A percentile compares a stretch with the other conserved stretches of the same genome.
phyloP scores from a whole-genome alignment of 768 basidiomycete species.

The Peribolospora baueri region DNA sequence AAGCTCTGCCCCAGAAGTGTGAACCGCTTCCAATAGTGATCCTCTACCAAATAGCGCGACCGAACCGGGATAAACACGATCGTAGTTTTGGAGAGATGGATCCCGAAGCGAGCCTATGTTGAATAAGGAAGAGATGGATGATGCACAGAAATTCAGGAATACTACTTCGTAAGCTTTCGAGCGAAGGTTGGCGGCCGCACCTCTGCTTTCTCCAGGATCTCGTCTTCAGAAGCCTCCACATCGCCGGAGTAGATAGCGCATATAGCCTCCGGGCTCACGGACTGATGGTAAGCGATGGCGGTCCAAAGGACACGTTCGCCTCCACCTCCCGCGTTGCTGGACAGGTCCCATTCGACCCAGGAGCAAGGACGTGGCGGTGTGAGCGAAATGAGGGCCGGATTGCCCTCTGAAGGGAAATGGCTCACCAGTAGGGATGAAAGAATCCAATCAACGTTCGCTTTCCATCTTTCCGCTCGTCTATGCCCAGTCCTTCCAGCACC shows the following conservation, averaged over 20 bases:
- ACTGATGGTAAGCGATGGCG: conserved; percentile 53
- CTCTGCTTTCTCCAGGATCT: conserved; percentile 59
- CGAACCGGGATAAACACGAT: conserved; percentile 63
- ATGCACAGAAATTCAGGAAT: not conserved
- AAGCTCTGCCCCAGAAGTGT: conserved; percentile 78
- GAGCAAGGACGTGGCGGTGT: not conserved
- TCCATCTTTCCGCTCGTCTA: no score
- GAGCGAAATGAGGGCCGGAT: not conserved
- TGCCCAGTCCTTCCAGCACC: no score
- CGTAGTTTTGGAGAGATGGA: conserved; percentile 35
- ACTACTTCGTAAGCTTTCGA: not conserved
- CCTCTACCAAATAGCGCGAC: conserved; percentile 49
- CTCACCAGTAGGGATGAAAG: conserved; percentile 91
- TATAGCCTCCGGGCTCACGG: conserved; percentile 36
- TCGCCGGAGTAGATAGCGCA: conserved; percentile 80
- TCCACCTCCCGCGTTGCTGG: conserved; percentile 83
- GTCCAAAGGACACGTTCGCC: conserved; percentile 92
- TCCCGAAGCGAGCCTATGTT: conserved; percentile 51
- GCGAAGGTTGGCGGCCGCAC: conserved; percentile 23
- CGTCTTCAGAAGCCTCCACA: conserved; percentile 37
- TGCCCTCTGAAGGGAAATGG: not conserved
- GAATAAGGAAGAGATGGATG: not conserved
- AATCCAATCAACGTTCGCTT: conserved; percentile 35
- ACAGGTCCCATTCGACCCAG: conserved; percentile 2
- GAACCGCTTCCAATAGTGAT: conserved; percentile 61